Evolutionary conservation across 2,329 filamentous ascomycete genomes (phyloP).

Genomic region (Sclerotinia sclerotiorum): DNA sequence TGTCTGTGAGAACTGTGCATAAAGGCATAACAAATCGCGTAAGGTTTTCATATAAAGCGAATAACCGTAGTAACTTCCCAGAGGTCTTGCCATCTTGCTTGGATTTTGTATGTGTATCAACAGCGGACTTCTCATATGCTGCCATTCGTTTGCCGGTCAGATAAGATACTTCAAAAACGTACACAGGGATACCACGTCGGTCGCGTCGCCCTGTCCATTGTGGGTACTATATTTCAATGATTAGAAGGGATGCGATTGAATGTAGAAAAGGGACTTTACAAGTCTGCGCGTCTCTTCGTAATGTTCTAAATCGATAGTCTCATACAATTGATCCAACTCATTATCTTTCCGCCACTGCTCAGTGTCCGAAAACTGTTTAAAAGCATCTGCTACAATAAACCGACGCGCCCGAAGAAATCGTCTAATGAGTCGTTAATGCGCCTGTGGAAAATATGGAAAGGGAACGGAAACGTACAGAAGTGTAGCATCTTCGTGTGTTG

Average conservation of each 20-base stretch:
- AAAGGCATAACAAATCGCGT: constrained; percentile 84
- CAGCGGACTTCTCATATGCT: constrained; percentile 68
- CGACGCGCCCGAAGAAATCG: constrained; percentile 83
- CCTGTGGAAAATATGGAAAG: background rate
- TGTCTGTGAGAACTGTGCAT: constrained; percentile 71
- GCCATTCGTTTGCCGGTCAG: constrained; percentile 80
- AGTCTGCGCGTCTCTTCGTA: constrained; percentile 79
- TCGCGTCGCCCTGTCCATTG: constrained; percentile 94
- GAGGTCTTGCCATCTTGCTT: constrained; percentile 66
- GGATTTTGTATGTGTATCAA: constrained; percentile 58
- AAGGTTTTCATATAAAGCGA: constrained; percentile 91
- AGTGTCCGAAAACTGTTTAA: constrained; percentile 81
- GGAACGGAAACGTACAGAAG: constrained; percentile 56
- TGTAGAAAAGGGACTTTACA: constrained; percentile 48
- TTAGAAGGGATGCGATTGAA: constrained; percentile 29
- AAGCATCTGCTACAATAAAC: constrained; percentile 76
- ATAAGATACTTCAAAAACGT: constrained; percentile 82
- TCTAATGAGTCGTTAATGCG: constrained; percentile 46
- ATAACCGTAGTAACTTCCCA: constrained; percentile 77
- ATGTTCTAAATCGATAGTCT: constrained; percentile 79
- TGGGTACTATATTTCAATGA: constrained; percentile 63
- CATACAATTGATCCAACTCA: constrained; percentile 74
- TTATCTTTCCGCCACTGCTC: constrained; percentile 84
- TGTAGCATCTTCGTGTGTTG: constrained; percentile 69
- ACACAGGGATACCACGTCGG: constrained; percentile 86